Evolutionary conservation across 225 moss, liverwort and hornwort genomes (phyloP), one percentile per base, ranked within the genome.

Genomic region (Bryum argenteum): DNA sequence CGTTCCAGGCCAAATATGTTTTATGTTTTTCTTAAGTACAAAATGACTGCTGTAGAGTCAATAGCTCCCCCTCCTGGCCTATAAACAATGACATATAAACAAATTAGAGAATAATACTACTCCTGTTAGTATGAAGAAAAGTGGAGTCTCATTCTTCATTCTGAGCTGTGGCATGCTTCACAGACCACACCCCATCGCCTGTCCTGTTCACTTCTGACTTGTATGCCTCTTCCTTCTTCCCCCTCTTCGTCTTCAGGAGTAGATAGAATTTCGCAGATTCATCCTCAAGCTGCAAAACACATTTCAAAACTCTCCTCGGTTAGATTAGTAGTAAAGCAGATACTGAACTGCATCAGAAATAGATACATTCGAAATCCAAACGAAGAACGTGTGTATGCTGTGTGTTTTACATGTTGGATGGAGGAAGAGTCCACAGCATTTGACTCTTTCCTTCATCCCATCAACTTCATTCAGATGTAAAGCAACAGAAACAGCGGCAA

Each of bases 211-310:
- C 83, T 78, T 86, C 83, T 1, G 86, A 77, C 63, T 75, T 86
- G 64, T 67, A 79, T 28, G 59, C 57, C 16, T 89, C 81, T 48
- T 86, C 81, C 65, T 75, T 81, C 11, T 0, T 17, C 33, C 89
- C 87, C 50, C 87, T 79, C 79, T 82, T 88, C 1, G 82, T 84
- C 75, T 84, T 88, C 77, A 88, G 54, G 19, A 79, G 71, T 71
- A 88, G 55, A 61, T 69, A 53, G 40, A 88, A 84, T 41, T 5
- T 39, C 14, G 66, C 84, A 52, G 69, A 51, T 14, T 81, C 83
- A 1, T 72, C 89, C 45, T 83, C 75, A 83, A 63, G 42, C 86
- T 86, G 85, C n/a, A 65, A 60, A 63, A 33, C 40, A 33, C 33
- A 26, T 8, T 33, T 3, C 28, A 17, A 57, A 57, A 11, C 28